These are phyloP conservation scores for Sisymbrium irio DNA, from an alignment of 345 rosid genomes.

Conservation along the genomic window DNA sequence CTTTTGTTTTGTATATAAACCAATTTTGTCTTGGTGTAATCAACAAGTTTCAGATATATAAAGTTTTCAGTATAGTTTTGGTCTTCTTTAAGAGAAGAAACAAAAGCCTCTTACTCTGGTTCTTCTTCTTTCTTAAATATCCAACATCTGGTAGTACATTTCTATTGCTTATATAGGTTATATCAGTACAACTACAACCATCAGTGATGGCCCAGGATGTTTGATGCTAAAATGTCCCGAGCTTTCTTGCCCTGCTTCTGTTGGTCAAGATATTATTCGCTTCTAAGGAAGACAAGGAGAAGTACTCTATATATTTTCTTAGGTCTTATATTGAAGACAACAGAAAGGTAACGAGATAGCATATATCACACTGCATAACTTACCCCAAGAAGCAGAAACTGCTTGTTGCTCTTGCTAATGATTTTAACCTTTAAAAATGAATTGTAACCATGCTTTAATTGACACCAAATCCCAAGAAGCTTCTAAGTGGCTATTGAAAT, in stretches of 20 bases:
- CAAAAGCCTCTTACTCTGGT: no score
- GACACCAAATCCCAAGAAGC: neutral
- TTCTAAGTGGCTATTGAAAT: neutral
- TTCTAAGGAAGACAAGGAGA: conserved; percentile 32
- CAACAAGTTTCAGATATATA: no score
- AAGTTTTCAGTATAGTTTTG: no score
- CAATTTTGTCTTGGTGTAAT: no score
- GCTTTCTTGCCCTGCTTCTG: conserved; percentile 30
- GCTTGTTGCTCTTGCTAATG: neutral
- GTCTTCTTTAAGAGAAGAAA: no score
- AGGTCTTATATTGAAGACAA: conserved; percentile 82
- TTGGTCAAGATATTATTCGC: conserved; percentile 34
- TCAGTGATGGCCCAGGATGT: conserved; percentile 39
- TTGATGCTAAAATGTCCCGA: conserved; percentile 34
- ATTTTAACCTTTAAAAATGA: neutral
- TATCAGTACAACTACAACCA: conserved; percentile 30
- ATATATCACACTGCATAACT: conserved; percentile 6
- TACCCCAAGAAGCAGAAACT: neutral
- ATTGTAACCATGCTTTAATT: neutral
- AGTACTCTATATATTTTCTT: conserved; percentile 31
- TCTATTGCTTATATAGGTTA: conserved; percentile 25
- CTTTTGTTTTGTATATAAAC: no score
- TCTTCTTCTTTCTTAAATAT: no score
- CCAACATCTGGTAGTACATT: neutral
- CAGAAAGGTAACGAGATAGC: conserved; percentile 52